Percentiles rank a stretch among this genome's conserved stretches.
Evolutionary conservation across 164 flowering plant genomes (phyloP).

Genomic region (Vitis labrusca): DNA sequence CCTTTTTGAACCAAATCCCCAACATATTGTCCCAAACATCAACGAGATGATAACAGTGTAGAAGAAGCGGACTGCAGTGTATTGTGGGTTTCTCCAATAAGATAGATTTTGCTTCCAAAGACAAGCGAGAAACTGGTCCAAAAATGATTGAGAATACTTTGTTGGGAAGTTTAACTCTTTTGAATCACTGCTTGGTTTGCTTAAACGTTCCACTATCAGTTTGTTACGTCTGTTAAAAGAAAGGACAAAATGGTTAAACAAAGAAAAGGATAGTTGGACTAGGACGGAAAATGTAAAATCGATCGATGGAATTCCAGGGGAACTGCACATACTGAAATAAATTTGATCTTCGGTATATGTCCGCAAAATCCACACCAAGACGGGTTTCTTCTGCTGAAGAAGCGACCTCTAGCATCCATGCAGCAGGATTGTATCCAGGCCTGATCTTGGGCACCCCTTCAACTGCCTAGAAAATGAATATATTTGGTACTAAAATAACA

Average conservation of each 20-base stretch:
- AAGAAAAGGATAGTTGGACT: neutral
- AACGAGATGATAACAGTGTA: constrained; percentile 87
- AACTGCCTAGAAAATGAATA: constrained; percentile 50
- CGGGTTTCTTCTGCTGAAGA: constrained; percentile 73
- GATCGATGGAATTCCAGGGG: neutral
- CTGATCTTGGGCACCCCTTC: constrained; percentile 84
- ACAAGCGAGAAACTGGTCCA: constrained; percentile 78
- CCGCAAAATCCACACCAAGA: constrained; percentile 89
- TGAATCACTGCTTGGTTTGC: constrained; percentile 56
- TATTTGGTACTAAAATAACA: neutral
- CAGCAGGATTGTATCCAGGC: constrained; percentile 85
- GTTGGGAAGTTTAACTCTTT: constrained; percentile 79
- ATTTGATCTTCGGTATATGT: constrained; percentile 61
- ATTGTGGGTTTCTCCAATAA: constrained; percentile 97
- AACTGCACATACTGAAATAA: constrained; percentile 62
- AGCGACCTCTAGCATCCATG: constrained; percentile 98
- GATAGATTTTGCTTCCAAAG: constrained; percentile 95
- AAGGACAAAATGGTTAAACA: constrained; percentile 2
- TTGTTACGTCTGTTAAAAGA: constrained; percentile 58
- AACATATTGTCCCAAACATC: constrained; percentile 96
- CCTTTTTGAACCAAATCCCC: constrained; percentile 95
- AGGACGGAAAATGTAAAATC: neutral
- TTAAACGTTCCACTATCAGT: constrained; percentile 73
- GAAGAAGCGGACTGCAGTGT: constrained; percentile 93
- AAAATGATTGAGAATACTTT: constrained; percentile 64